phyloP scores from a whole-genome alignment of 345 rosid species.

The Dovyalis caffra region DNA sequence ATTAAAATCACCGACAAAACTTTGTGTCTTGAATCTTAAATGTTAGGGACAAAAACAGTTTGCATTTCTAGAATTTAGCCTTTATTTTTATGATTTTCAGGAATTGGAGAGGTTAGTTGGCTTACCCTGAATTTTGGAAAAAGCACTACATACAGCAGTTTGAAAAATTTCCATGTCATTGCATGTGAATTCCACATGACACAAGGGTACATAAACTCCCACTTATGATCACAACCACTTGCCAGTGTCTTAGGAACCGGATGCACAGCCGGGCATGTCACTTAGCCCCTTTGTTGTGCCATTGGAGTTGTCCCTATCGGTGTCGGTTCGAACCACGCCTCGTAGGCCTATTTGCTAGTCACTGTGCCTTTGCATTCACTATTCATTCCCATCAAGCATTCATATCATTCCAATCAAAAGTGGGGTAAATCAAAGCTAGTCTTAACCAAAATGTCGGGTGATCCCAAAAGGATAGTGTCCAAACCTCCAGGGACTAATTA shows the following conservation, averaged over 20 bases:
- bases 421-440: conserved; percentile 34
- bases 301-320: conserved; percentile 26
- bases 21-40: too few relatives aligned
- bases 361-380: conserved; percentile 6
- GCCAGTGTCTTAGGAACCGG: conserved; percentile 22
- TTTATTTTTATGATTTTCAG: too few relatives aligned
- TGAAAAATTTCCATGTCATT: neutral
- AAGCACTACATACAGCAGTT: too few relatives aligned
- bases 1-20: too few relatives aligned
- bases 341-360: conserved; percentile 2
- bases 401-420: conserved; percentile 40
- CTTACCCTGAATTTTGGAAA: too few relatives aligned
- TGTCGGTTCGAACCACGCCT: conserved; percentile 30
- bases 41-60: too few relatives aligned
- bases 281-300: conserved; percentile 3
- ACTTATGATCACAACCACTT: conserved; percentile 13
- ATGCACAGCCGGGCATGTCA: neutral
- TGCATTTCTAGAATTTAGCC: too few relatives aligned
- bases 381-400: conserved; percentile 22
- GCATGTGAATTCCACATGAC: conserved; percentile 38
- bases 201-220: neutral
- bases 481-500: conserved; percentile 35
- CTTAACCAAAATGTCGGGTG: conserved; percentile 38
- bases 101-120: too few relatives aligned
- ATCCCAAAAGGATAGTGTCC: conserved; percentile 38